Base-by-base conservation (phyloP, 2,329 filamentous ascomycete species). In the Diplodia corticola region DNA sequence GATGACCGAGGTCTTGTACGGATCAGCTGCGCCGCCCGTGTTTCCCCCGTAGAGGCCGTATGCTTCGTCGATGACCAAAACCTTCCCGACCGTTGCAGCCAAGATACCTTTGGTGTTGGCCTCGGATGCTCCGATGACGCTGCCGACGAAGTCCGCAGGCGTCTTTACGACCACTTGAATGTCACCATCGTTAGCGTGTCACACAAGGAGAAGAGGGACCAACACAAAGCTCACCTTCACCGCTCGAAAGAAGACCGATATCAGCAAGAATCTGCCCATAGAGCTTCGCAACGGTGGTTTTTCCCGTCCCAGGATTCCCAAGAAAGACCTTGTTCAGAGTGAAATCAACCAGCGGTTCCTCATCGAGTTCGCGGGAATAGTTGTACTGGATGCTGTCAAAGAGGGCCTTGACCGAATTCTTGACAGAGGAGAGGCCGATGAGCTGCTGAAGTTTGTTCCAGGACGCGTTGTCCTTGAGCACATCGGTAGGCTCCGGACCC, bases 41-140 rank as follows among this genome's bases (percentile, higher is more conserved):
- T 74, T 73, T 0, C 79, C 79, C 1, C 78, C 75, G 53, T 82
- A 85, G 0, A 94, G 80, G 37, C 87, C 86, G 69, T 94, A 93
- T 0, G 91, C 91, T 72, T 95, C 91, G 68, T 94, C 91, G 2
- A 94, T 92, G 15, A 94, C 85, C 0, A 94, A 82, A 0, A 93
- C 89, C 69, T 93, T 94, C 0, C 91, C 91, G 0, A 84, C 69
- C 0, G 89, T 87, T 0, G 87, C 79, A 0, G 85, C 86, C 0
- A 94, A 80, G 6, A 93, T 92, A 0, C 81, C 88, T 69, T 91
- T 93, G 0, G 91, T 93, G 37, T 88, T 86, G 1, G 83, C 80
- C 73, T 94, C 91, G 0, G 91, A 93, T 1, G 83, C 79, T 0
- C 91, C 91, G 0, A 94, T 68, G 0, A 73, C 80, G 9, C 75